Conservation (phyloP, 2,329 filamentous ascomycete genomes). For the Periglandula ipomoeae region DNA sequence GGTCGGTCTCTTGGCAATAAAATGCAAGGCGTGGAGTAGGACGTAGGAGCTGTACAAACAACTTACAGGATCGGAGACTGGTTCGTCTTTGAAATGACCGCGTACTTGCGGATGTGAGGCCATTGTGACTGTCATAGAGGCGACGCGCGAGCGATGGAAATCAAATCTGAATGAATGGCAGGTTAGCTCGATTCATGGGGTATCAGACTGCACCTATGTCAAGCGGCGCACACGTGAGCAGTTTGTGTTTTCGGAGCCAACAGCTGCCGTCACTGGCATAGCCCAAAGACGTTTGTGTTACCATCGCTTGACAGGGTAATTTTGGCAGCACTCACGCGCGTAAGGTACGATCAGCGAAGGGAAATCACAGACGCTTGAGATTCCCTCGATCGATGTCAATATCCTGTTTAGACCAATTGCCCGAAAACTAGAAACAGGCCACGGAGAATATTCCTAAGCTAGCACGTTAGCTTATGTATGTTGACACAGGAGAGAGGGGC, state of each 20-base stretch:
- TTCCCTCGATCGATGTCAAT: neutral
- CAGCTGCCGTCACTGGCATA: neutral
- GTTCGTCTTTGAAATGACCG: slow-evolving; percentile 13
- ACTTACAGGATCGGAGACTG: slow-evolving; percentile 11
- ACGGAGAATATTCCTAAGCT: neutral
- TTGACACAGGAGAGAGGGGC: neutral
- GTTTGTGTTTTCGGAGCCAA: no score
- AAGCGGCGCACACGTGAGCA: neutral
- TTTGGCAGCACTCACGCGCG: neutral
- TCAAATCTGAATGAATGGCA: neutral
- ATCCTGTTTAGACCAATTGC: neutral
- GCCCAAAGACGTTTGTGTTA: neutral
- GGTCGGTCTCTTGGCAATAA: slow-evolving; percentile 3
- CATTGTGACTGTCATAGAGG: slow-evolving; percentile 12
- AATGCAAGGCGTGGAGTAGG: neutral
- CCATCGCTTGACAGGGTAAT: neutral
- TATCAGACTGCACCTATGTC: neutral
- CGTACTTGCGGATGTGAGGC: slow-evolving; percentile 13
- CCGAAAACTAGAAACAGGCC: neutral
- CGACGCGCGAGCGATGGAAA: neutral
- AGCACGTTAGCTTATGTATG: neutral
- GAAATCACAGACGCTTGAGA: neutral
- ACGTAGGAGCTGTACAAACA: slow-evolving; percentile 4
- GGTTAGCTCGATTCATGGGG: slow-evolving; percentile 1
- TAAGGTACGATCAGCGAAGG: neutral